These are phyloP conservation scores for Apium graveolens DNA, from an alignment of 129 eudicot genomes.

Conservation along the genomic window DNA sequence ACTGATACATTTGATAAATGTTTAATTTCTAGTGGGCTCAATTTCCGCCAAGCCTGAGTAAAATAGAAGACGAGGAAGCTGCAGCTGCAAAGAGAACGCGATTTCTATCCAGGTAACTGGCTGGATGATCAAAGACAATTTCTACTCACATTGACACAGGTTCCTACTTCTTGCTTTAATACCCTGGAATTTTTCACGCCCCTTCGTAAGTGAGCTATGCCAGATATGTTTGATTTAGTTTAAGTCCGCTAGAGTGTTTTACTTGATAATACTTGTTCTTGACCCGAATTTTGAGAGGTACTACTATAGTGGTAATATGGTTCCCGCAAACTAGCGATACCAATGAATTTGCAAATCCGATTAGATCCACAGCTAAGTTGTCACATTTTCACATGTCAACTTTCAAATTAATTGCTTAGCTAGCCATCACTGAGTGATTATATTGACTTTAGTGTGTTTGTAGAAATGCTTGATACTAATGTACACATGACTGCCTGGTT, in stretches of 20 bases:
- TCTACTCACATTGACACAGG: not conserved
- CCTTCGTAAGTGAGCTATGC: not conserved
- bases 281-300: not conserved
- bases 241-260: not conserved
- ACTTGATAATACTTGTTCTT: not conserved
- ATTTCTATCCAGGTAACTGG: slow-evolving; percentile 5
- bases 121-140: slow-evolving; percentile 13
- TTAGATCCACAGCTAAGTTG: slow-evolving; percentile 5
- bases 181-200: not conserved
- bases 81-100: slow-evolving; percentile 16
- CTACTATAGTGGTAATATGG: not conserved
- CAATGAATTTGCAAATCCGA: slow-evolving; percentile 2
- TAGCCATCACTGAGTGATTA: not conserved
- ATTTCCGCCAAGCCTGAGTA: slow-evolving; percentile 46
- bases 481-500: slow-evolving; percentile 31
- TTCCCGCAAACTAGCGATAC: not conserved
- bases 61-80: slow-evolving; percentile 27
- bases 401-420: slow-evolving; percentile 11
- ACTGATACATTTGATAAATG: slow-evolving; percentile 7
- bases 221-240: not conserved
- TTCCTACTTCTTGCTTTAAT: not conserved
- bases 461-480: slow-evolving; percentile 28
- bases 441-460: slow-evolving; percentile 17
- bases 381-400: not conserved
- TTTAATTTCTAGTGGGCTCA: slow-evolving; percentile 68